A percentile compares a stretch with the other conserved stretches of the same genome.
Evolutionary conservation across 495 filamentous ascomycete genomes (phyloP).

Genomic region (Daldinia decipiens): DNA sequence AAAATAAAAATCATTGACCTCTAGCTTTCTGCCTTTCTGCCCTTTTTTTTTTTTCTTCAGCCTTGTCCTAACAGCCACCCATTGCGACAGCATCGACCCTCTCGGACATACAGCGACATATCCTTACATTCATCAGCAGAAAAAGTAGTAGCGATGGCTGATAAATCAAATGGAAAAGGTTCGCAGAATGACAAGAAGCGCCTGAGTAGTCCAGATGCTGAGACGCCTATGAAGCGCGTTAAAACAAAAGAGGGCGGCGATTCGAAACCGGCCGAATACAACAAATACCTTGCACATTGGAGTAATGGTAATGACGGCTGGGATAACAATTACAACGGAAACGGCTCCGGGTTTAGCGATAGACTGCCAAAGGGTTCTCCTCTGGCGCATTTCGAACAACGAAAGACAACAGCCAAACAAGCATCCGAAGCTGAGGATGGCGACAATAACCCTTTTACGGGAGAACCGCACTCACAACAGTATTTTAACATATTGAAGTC

Average conservation of each 20-base stretch:
- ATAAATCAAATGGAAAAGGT: constrained; percentile 5
- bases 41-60: constrained; percentile 32
- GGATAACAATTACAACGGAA: constrained; percentile 53
- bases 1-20: constrained; percentile 11
- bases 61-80: constrained; percentile 14
- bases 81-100: not conserved
- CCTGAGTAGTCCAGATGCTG: constrained; percentile 32
- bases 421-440: constrained; percentile 81
- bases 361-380: constrained; percentile 54
- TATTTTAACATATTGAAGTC: constrained; percentile 90
- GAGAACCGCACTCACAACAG: constrained; percentile 74
- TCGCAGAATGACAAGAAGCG: constrained; percentile 41
- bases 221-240: constrained; percentile 43
- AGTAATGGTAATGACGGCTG: constrained; percentile 65
- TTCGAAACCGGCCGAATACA: constrained; percentile 59
- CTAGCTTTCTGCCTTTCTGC: not conserved
- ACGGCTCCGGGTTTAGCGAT: constrained; percentile 46
- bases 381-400: constrained; percentile 75
- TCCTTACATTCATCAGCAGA: not conserved
- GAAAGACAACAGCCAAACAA: constrained; percentile 80
- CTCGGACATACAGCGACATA: not conserved
- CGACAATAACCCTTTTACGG: constrained; percentile 86
- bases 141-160: constrained; percentile 12
- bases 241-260: constrained; percentile 48
- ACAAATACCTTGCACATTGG: constrained; percentile 93